These are phyloP conservation scores for Podospora bellae-mahoneyi DNA, from an alignment of 495 filamentous ascomycete genomes.

Conservation along the genomic window DNA sequence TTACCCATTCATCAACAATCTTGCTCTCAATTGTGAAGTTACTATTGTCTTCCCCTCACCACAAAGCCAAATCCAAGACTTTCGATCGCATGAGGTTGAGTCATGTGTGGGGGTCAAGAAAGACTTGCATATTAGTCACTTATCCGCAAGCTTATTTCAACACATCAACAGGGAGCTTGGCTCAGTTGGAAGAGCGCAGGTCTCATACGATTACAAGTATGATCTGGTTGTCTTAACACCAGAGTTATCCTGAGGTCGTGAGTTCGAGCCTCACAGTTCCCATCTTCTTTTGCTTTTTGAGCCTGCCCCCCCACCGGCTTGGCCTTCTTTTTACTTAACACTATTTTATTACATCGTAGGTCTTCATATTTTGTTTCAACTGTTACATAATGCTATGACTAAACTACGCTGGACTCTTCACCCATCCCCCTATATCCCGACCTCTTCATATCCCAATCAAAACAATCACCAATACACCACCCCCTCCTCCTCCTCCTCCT, in stretches of 20 bases:
- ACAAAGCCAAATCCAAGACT: background rate
- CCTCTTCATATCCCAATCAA: background rate
- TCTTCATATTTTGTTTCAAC: background rate
- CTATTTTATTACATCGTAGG: too few species aligned
- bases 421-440: background rate
- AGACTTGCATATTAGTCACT: background rate
- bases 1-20: background rate
- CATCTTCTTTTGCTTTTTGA: constrained; percentile 1
- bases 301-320: background rate
- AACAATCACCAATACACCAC: constrained; percentile 43
- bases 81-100: background rate
- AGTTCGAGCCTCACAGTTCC: constrained; percentile 26
- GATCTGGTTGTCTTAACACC: constrained; percentile 16
- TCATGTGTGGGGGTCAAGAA: background rate
- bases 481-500: constrained; percentile 30
- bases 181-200: constrained; percentile 27
- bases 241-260: constrained; percentile 26
- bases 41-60: background rate
- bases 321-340: too few species aligned
- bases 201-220: constrained; percentile 22
- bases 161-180: constrained; percentile 18
- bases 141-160: background rate
- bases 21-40: background rate
- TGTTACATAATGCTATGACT: background rate
- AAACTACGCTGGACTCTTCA: background rate